phyloP scores from a whole-genome alignment of 306 rosid species.

The Ammopiptanthus mongolicus region DNA sequence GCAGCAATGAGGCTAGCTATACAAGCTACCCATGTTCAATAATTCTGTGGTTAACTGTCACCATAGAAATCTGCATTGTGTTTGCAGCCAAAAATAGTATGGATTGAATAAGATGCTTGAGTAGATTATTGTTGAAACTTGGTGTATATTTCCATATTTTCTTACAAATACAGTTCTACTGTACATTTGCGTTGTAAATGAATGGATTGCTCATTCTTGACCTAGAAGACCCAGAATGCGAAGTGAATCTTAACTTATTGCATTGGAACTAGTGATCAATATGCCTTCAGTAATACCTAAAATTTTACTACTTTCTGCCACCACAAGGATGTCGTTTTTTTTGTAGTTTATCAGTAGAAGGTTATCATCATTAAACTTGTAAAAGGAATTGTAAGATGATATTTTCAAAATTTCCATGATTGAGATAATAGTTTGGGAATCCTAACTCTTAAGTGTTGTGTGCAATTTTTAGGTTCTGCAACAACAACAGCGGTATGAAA shows the following conservation, averaged over 20 bases:
- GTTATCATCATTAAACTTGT: not conserved
- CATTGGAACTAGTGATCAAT: not conserved
- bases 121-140: not conserved
- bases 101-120: not conserved
- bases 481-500: constrained; percentile 69
- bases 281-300: not conserved
- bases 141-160: not conserved
- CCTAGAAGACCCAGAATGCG: not conserved
- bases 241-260: not conserved
- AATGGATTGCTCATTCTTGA: not conserved
- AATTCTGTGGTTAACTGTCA: not conserved
- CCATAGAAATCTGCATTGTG: not conserved
- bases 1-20: not conserved
- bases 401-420: not conserved
- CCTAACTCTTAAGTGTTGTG: constrained; percentile 16
- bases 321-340: not conserved
- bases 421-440: not conserved
- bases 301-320: not conserved
- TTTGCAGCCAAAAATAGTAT: not conserved
- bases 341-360: not conserved
- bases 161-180: not conserved
- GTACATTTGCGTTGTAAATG: not conserved
- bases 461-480: constrained; percentile 60
- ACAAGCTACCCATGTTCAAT: not conserved
- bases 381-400: not conserved